phyloP scores from a whole-genome alignment of 176 grass and related monocot genomes.

The Aegilops umbellulata region DNA sequence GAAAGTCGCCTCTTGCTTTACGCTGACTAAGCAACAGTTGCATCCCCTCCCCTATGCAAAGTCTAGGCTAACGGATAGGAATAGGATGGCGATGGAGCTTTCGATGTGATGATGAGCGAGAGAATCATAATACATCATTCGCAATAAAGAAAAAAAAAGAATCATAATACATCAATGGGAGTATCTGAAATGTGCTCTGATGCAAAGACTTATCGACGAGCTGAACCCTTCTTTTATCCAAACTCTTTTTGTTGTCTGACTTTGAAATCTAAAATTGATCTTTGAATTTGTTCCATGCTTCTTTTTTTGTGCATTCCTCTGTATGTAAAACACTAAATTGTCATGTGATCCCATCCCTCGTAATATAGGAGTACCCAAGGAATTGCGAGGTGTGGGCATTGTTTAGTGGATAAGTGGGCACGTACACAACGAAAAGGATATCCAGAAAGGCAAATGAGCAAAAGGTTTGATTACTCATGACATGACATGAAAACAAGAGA shows the following conservation, averaged over 20 bases:
- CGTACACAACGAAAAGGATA: not conserved
- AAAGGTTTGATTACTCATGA: not conserved
- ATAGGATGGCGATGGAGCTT: too few species aligned
- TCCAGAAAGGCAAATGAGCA: not conserved
- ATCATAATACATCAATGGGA: too few species aligned
- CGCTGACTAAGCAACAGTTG: conserved; percentile 26
- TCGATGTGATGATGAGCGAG: too few species aligned
- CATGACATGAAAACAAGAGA: not conserved
- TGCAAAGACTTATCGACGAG: too few species aligned
- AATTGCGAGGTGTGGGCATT: not conserved
- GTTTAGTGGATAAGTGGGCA: conserved; percentile 19
- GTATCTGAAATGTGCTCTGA: too few species aligned
- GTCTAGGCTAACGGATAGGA: not conserved
- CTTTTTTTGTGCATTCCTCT: too few species aligned
- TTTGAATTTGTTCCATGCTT: too few species aligned
- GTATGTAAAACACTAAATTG: not conserved
- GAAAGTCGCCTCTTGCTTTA: conserved; percentile 38
- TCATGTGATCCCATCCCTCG: not conserved
- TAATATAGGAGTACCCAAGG: not conserved
- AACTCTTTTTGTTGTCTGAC: too few species aligned
- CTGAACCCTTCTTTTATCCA: too few species aligned
- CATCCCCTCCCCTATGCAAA: not conserved
- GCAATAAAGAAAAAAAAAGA: too few species aligned
- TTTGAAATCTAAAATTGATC: too few species aligned
- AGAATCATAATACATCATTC: too few species aligned